Evolutionary conservation across 768 basidiomycete genomes (phyloP), one percentile per base, ranked within the genome.

Genomic region (Tricholoma terreum): DNA sequence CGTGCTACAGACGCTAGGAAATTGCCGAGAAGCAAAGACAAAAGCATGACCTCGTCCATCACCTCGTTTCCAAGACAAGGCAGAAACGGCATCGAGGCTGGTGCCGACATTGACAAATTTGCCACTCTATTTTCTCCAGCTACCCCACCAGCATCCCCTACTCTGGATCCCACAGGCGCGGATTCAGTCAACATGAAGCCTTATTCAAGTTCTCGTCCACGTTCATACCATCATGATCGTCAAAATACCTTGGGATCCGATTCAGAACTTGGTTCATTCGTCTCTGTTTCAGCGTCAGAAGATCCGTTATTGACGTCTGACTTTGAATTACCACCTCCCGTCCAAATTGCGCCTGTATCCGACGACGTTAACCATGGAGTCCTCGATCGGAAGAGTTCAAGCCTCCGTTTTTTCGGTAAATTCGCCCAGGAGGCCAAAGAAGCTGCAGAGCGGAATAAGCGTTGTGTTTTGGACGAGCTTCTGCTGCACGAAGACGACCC

Each of bases 401-500:
- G 73, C 31, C 68, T 80, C 27, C 71, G 66, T 33, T 89, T 88
- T 68, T 87, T 89, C 65, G 84, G 83, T 56, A 73, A 75, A 46
- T 86, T 90, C 55, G 78, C 79, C 3, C 74, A 81, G 50, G 77
- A 77, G 33, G 86, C 88, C 10, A 84, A 77, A 63, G 71, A 71
- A 0, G 80, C 84, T 9, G 76, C 80, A 0, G 81, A 83, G 51
- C 75, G 73, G 36, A 84, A 78, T 50, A 75, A 81, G 58, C 77
- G 77, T 55, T 76, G 71, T 21, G 72, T 90, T 5, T 72, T 90
- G 50, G 81, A 86, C 45, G 88, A 91, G 65, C 68, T 90, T 34
- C 66, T 90, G 35, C 62, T 77, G 57, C 82, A 87, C 58, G 81
- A 90, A 68, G 85, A 88, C 51, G 87, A 90, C 67, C 87, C 87